Percentiles rank a stretch among this genome's conserved stretches.
phyloP scores from a whole-genome alignment of 768 basidiomycete genomes.

The Gymnopilus dilepis region DNA sequence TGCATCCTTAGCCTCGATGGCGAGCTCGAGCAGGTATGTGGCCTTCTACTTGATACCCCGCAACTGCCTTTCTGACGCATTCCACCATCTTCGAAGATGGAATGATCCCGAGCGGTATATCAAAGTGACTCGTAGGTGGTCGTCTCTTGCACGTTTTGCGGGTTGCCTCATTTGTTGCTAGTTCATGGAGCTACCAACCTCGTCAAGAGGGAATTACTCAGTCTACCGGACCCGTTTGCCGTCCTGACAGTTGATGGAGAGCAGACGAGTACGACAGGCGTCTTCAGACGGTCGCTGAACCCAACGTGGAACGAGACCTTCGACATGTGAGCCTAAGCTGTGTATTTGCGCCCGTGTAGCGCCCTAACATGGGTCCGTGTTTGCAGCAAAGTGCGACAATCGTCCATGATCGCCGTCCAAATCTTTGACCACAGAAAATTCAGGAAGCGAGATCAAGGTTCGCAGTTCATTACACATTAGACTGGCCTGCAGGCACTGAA shows the following conservation, averaged over 20 bases:
- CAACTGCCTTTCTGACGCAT: constrained; percentile 12
- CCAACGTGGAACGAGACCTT: constrained; percentile 89
- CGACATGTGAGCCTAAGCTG: constrained; percentile 67
- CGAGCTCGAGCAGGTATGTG: constrained; percentile 40
- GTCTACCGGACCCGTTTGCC: constrained; percentile 88
- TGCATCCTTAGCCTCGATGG: constrained; percentile 24
- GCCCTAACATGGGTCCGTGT: constrained; percentile 14
- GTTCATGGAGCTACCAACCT: constrained; percentile 81
- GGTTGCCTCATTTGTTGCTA: constrained; percentile 30
- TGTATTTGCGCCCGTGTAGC: constrained; percentile 18
- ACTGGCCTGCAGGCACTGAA: neutral
- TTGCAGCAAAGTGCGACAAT: constrained; percentile 68
- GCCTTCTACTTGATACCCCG: constrained; percentile 4
- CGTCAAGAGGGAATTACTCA: constrained; percentile 77
- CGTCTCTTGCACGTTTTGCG: constrained; percentile 2
- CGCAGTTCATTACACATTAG: constrained; percentile 38
- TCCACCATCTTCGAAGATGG: constrained; percentile 35
- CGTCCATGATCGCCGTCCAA: constrained; percentile 81
- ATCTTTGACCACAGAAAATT: constrained; percentile 92
- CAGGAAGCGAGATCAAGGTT: constrained; percentile 84
- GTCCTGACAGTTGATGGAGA: constrained; percentile 87
- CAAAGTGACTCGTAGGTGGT: constrained; percentile 53
- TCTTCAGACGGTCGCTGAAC: constrained; percentile 68
- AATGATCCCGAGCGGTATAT: constrained; percentile 54
- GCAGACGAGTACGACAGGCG: constrained; percentile 78